Evolutionary conservation across 1,139 yeast genomes (phyloP).

Genomic region (Pichia sp.): DNA sequence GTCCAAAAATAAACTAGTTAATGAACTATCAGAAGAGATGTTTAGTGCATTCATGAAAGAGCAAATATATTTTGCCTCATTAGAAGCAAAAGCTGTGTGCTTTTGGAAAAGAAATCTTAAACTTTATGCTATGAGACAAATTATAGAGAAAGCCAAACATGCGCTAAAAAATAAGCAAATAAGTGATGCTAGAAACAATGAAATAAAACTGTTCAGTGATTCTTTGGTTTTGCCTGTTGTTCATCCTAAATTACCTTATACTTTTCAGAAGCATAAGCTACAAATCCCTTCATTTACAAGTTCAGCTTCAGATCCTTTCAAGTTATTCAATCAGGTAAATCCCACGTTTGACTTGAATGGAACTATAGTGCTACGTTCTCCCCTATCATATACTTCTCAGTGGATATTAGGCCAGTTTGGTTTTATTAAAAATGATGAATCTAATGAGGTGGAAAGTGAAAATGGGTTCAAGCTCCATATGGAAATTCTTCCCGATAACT

Average conservation of each 20-base stretch:
- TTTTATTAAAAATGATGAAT: not conserved
- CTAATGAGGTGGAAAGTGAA: not conserved
- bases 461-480: slow-evolving; percentile 23
- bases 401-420: slow-evolving; percentile 14
- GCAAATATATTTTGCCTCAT: slow-evolving; percentile 39
- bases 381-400: slow-evolving; percentile 1
- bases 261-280: not conserved
- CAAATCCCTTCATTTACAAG: not conserved
- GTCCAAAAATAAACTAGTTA: slow-evolving; percentile 36
- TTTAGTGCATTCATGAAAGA: slow-evolving; percentile 60
- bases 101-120: slow-evolving; percentile 26
- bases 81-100: slow-evolving; percentile 35
- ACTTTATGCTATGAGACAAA: slow-evolving; percentile 25
- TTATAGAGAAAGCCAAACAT: slow-evolving; percentile 31
- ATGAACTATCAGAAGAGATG: slow-evolving; percentile 41
- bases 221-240: slow-evolving; percentile 22
- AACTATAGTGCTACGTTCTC: slow-evolving; percentile 11
- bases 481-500: slow-evolving; percentile 40
- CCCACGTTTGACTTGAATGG: slow-evolving; percentile 3
- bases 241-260: slow-evolving; percentile 1
- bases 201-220: slow-evolving; percentile 35
- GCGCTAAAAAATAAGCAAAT: slow-evolving; percentile 29
- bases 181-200: slow-evolving; percentile 40
- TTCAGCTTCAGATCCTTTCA: not conserved
- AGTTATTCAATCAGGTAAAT: slow-evolving; percentile 2